phyloP scores from a whole-genome alignment of 495 filamentous ascomycete species.

The Thermochaetoides thermophila region DNA sequence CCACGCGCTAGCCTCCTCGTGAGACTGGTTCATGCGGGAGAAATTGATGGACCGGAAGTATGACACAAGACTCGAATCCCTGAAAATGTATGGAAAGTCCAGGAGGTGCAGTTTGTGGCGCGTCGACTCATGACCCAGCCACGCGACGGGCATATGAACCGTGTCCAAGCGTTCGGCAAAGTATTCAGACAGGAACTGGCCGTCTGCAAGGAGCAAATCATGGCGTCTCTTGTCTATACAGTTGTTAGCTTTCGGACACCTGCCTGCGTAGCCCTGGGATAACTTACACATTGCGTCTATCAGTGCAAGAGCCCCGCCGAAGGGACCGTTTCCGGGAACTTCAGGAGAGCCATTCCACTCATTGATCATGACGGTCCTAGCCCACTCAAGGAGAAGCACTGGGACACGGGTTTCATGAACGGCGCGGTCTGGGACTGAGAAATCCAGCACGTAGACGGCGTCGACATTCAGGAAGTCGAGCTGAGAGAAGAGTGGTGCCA shows the following conservation, averaged over 20 bases:
- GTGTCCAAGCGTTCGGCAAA: slow-evolving; percentile 65
- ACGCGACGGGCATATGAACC: slow-evolving; percentile 59
- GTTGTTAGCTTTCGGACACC: background rate
- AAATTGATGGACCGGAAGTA: slow-evolving; percentile 88
- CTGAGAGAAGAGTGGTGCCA: slow-evolving; percentile 32
- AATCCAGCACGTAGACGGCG: slow-evolving; percentile 25
- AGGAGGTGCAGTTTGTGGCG: slow-evolving; percentile 60
- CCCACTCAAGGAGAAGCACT: slow-evolving; percentile 57
- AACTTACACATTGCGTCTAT: slow-evolving; percentile 57
- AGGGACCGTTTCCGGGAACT: slow-evolving; percentile 46
- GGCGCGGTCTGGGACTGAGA: slow-evolving; percentile 30
- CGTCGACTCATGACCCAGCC: slow-evolving; percentile 43
- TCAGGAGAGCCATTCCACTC: slow-evolving; percentile 66
- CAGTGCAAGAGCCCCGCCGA: slow-evolving; percentile 60
- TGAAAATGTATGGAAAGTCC: slow-evolving; percentile 70
- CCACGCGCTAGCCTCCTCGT: slow-evolving; percentile 51
- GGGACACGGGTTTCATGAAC: slow-evolving; percentile 39
- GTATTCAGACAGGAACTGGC: slow-evolving; percentile 59
- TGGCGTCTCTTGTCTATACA: slow-evolving; percentile 41
- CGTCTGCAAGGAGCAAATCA: slow-evolving; percentile 45
- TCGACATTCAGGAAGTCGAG: slow-evolving; percentile 31
- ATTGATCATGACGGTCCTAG: slow-evolving; percentile 56
- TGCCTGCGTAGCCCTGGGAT: background rate
- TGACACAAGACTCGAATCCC: slow-evolving; percentile 51
- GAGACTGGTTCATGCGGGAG: slow-evolving; percentile 61